phyloP scores from a whole-genome alignment of 768 basidiomycete species.

The Pleurotus eryngii region DNA sequence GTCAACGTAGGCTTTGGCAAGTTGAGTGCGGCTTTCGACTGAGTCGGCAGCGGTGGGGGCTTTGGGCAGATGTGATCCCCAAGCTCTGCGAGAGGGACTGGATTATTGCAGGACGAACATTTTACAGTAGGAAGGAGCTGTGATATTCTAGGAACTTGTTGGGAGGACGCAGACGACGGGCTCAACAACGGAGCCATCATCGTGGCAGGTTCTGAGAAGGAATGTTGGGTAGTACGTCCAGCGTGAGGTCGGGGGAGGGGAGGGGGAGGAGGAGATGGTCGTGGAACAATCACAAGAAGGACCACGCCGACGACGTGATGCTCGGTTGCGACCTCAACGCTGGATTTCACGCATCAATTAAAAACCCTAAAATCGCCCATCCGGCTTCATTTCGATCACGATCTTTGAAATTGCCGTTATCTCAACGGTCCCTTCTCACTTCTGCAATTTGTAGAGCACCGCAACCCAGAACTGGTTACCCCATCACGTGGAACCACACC shows the following conservation, averaged over 20 bases:
- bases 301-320: not conserved
- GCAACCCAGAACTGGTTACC: too few relatives aligned
- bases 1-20: conserved; percentile 36
- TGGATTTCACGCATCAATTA: not conserved
- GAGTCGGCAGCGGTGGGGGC: conserved; percentile 30
- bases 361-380: not conserved
- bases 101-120: conserved; percentile 73
- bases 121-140: conserved; percentile 80
- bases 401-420: not conserved
- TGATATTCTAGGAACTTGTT: conserved; percentile 38
- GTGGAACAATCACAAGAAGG: conserved; percentile 4
- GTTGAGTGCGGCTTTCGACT: conserved; percentile 10
- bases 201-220: conserved; percentile 8
- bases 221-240: conserved; percentile 24
- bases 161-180: conserved; percentile 20
- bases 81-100: conserved; percentile 70
- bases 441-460: not conserved
- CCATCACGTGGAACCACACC: too few relatives aligned
- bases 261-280: conserved; percentile 6
- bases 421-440: not conserved
- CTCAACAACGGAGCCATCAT: conserved; percentile 30
- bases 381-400: conserved; percentile 3
- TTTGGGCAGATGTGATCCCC: conserved; percentile 74
- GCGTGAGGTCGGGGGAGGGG: conserved; percentile 16
- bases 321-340: not conserved